Conservation (phyloP, 345 rosid species). For the Balakata baccata region DNA sequence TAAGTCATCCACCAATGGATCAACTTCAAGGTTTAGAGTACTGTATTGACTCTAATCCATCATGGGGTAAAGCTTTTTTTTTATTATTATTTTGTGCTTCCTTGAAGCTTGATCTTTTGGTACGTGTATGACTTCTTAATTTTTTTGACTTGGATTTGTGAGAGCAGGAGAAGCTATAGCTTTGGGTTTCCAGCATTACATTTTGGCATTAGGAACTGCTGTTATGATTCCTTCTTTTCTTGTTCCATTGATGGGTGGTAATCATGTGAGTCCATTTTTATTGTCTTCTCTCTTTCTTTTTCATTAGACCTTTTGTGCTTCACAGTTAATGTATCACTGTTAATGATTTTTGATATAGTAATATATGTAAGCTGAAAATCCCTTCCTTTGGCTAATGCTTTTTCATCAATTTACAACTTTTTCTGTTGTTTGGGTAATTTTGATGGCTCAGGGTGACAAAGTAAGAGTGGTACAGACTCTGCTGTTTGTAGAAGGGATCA, state of each 20-base stretch:
- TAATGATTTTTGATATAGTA: no score
- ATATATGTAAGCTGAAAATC: neutral
- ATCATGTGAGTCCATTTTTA: conserved; percentile 54
- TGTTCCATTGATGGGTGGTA: conserved; percentile 96
- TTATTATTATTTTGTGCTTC: neutral
- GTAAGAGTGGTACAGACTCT: conserved; percentile 92
- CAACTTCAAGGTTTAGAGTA: conserved; percentile 98
- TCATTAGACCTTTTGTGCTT: neutral
- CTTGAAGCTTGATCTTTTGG: neutral
- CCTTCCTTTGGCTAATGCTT: neutral
- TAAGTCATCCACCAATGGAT: conserved; percentile 85
- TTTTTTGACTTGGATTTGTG: conserved; percentile 15
- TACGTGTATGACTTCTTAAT: neutral
- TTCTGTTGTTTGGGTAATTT: neutral
- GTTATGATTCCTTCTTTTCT: conserved; percentile 99
- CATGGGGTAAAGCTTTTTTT: conserved; percentile 63
- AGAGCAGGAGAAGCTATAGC: conserved; percentile 86
- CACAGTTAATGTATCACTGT: neutral
- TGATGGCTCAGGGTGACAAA: conserved; percentile 75
- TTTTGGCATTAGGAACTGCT: conserved; percentile 92
- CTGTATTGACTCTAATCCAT: conserved; percentile 97
- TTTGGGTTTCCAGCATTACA: conserved; percentile 91
- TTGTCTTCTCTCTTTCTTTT: neutral
- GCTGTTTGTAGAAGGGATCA: conserved; percentile 84
- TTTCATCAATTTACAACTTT: neutral